Conservation (phyloP, 2,329 filamentous ascomycete species). For the Ophiostoma pallidulum region DNA sequence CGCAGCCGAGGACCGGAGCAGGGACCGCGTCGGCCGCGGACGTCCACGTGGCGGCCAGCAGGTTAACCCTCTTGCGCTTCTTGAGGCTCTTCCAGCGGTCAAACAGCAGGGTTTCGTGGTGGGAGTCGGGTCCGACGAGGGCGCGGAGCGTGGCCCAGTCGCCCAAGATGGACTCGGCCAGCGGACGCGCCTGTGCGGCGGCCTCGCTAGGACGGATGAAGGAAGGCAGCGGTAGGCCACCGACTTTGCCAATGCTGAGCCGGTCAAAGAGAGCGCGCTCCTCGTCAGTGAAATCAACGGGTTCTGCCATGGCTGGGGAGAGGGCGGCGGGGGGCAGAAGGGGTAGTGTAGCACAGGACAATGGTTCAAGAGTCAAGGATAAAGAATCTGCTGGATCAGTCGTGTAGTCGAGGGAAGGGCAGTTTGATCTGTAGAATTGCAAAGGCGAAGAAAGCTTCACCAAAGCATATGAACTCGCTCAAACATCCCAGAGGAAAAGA, state of each 20-base stretch:
- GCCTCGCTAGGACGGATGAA: constrained; percentile 16
- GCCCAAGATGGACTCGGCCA: constrained; percentile 12
- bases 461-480: too few species aligned
- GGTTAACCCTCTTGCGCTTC: constrained; percentile 12
- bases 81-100: constrained; percentile 12
- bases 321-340: neutral
- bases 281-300: constrained; percentile 14
- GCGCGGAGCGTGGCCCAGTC: constrained; percentile 1
- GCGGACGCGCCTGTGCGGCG: neutral
- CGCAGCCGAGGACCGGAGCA: neutral
- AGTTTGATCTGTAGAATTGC: too few species aligned
- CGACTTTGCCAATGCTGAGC: constrained; percentile 15
- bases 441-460: too few species aligned
- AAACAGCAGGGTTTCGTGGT: neutral
- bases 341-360: too few species aligned
- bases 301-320: constrained; percentile 3
- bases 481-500: too few species aligned
- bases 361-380: too few species aligned
- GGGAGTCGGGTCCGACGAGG: too few species aligned
- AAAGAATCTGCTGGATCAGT: too few species aligned
- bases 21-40: neutral
- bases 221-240: constrained; percentile 13
- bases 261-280: constrained; percentile 14
- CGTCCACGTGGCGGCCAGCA: constrained; percentile 7
- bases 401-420: too few species aligned